A percentile compares a stretch with the other conserved stretches of the same genome.
phyloP scores from a whole-genome alignment of 2,329 filamentous ascomycete genomes.

The Stagonosporopsis cucurbitacearum region DNA sequence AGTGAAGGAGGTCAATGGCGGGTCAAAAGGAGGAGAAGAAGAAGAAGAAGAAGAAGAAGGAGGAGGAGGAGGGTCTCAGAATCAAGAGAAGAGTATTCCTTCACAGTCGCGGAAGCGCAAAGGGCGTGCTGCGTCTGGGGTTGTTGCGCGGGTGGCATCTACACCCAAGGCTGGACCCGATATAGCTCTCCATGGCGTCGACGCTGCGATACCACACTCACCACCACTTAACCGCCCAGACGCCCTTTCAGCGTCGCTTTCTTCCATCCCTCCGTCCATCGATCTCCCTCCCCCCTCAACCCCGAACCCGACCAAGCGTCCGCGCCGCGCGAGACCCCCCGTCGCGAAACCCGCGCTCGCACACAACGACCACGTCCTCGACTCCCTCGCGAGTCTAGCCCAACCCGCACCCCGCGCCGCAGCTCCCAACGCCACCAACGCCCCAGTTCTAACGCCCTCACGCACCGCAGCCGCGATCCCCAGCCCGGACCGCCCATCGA shows the following conservation, averaged over 20 bases:
- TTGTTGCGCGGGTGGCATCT: too few species aligned
- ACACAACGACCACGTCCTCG: constrained; percentile 33
- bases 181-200: neutral
- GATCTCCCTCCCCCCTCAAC: constrained; percentile 21
- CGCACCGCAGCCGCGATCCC: constrained; percentile 67
- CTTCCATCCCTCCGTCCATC: too few species aligned
- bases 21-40: neutral
- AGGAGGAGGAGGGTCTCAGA: too few species aligned
- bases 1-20: neutral
- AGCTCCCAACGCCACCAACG: constrained; percentile 70
- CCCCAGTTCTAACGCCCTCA: constrained; percentile 73
- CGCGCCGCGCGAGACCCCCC: constrained; percentile 25
- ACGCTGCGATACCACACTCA: neutral
- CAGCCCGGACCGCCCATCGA: constrained; percentile 2
- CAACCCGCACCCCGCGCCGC: constrained; percentile 62
- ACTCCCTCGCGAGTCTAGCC: constrained; percentile 29
- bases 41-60: too few species aligned
- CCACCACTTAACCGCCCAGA: neutral
- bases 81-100: too few species aligned
- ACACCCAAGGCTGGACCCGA: neutral
- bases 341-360: constrained; percentile 40
- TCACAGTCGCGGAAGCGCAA: constrained; percentile 34
- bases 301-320: constrained; percentile 37
- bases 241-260: neutral
- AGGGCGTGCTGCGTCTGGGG: neutral